Percentiles rank a stretch among this genome's conserved stretches.
Conservation (phyloP, 257 asterid genomes). For the Lavandula angustifolia region DNA sequence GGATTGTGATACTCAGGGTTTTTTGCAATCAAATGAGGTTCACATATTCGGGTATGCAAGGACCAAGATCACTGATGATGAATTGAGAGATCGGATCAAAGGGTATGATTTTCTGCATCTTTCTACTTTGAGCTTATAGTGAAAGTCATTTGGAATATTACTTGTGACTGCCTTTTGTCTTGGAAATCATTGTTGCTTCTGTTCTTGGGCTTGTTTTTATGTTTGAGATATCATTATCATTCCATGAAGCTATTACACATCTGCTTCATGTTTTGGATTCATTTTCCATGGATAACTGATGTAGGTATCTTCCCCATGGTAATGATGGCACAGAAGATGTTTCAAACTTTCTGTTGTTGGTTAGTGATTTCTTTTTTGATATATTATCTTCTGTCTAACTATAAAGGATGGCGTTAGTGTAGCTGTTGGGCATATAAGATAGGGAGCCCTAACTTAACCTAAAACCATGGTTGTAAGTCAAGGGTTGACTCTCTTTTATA, state of each 20-base stretch:
- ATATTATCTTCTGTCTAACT: not conserved
- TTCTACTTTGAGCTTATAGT: not conserved
- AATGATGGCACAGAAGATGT: slow-evolving; percentile 53
- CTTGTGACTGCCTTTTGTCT: not conserved
- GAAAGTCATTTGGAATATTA: slow-evolving; percentile 22
- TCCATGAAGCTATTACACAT: slow-evolving; percentile 5
- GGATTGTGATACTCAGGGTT: slow-evolving; percentile 59
- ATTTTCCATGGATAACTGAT: slow-evolving; percentile 15
- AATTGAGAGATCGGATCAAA: slow-evolving; percentile 72
- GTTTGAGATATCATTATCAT: not conserved
- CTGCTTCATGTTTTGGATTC: slow-evolving; percentile 13
- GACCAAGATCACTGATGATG: slow-evolving; percentile 80
- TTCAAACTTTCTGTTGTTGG: slow-evolving; percentile 76
- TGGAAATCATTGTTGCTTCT: not conserved
- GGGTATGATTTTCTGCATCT: slow-evolving; percentile 52
- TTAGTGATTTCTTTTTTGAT: slow-evolving; percentile 41
- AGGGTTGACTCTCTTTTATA: no score
- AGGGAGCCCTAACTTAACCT: no score
- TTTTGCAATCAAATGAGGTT: slow-evolving; percentile 76
- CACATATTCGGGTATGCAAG: slow-evolving; percentile 99
- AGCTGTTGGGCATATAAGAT: no score
- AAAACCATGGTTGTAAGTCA: no score
- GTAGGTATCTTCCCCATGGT: slow-evolving; percentile 74
- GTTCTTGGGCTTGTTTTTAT: slow-evolving; percentile 7
- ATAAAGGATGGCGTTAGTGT: not conserved